phyloP scores from a whole-genome alignment of 129 eudicot genomes.

The Kitagawia praeruptora region DNA sequence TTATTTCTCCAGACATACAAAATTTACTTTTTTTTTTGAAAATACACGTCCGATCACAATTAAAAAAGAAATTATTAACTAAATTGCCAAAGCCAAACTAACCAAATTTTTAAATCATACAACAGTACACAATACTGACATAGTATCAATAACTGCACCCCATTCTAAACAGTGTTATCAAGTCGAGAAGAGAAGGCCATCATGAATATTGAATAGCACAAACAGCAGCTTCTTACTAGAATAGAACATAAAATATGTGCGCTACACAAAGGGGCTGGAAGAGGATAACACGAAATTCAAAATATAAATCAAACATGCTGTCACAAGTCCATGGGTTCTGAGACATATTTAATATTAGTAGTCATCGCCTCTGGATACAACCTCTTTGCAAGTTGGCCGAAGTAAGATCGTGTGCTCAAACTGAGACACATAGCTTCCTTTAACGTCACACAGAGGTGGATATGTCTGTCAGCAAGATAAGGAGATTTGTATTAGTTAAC shows the following conservation, averaged over 20 bases:
- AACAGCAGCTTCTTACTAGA: background rate
- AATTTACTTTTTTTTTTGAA: too few species aligned
- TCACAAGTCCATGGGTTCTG: background rate
- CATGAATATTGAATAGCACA: background rate
- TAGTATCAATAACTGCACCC: too few species aligned
- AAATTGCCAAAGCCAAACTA: too few species aligned
- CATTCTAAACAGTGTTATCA: background rate
- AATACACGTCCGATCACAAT: too few species aligned
- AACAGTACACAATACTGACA: too few species aligned
- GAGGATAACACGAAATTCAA: background rate
- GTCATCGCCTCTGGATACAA: constrained; percentile 85
- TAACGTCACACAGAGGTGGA: constrained; percentile 90
- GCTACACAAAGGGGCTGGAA: background rate
- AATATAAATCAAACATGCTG: background rate
- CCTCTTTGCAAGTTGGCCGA: constrained; percentile 98
- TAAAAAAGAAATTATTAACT: too few species aligned
- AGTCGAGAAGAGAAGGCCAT: background rate
- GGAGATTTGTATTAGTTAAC: background rate
- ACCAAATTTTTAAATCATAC: too few species aligned
- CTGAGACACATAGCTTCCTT: constrained; percentile 94
- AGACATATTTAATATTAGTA: constrained; percentile 24
- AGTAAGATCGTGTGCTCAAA: constrained; percentile 94
- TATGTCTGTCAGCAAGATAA: constrained; percentile 54
- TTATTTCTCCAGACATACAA: too few species aligned
- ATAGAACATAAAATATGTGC: background rate